phyloP scores from a whole-genome alignment of 2,329 filamentous ascomycete species.

The Fusarium chlamydosporum region DNA sequence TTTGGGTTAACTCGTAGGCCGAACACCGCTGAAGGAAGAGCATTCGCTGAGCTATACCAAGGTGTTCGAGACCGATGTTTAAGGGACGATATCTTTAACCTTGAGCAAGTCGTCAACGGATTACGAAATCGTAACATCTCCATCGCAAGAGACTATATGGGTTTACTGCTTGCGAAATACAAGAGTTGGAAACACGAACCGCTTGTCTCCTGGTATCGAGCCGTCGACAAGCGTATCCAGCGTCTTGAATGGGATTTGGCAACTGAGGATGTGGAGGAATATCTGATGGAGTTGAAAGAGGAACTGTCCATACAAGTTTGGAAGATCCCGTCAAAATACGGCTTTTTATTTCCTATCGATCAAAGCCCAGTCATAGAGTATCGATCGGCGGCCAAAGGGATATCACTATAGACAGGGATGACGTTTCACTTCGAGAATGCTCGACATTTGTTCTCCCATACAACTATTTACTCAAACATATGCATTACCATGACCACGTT shows the following conservation, averaged over 20 bases:
- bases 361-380: neutral
- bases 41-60: conserved; percentile 29
- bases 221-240: conserved; percentile 24
- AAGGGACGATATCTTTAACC: neutral
- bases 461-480: neutral
- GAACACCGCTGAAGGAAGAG: neutral
- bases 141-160: neutral
- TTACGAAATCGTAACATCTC: neutral
- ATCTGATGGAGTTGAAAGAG: conserved; percentile 14
- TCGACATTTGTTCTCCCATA: neutral
- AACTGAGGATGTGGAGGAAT: conserved; percentile 16
- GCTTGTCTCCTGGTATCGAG: conserved; percentile 25
- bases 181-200: neutral
- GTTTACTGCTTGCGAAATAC: conserved; percentile 6
- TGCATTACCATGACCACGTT: neutral
- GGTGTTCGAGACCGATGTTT: conserved; percentile 27
- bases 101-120: neutral
- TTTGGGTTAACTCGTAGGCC: neutral
- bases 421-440: fast-evolving
- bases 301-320: conserved; percentile 19
- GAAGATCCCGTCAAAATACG: neutral
- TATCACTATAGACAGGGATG: neutral
- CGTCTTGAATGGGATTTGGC: conserved; percentile 9
- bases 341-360: neutral
- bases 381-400: no score